These are phyloP conservation scores for Amphicarpaea edgeworthii DNA, from an alignment of 306 rosid genomes.

Conservation along the genomic window DNA sequence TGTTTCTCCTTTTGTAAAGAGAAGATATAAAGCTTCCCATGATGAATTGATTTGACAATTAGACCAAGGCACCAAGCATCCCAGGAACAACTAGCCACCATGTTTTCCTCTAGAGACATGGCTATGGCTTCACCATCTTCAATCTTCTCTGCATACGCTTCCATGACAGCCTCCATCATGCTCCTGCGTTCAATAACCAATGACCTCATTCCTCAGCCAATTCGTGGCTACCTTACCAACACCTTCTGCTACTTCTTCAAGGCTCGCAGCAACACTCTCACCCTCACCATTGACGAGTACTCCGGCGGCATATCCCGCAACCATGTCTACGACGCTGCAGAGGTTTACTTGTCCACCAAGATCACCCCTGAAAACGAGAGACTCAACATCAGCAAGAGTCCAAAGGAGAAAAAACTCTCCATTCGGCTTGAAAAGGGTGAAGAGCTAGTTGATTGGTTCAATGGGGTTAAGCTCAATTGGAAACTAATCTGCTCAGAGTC, in stretches of 20 bases:
- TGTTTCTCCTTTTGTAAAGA: too few relatives aligned
- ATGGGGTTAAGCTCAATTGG: slow-evolving; percentile 61
- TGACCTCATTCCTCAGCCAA: slow-evolving; percentile 62
- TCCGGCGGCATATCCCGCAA: slow-evolving; percentile 54
- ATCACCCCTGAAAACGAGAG: slow-evolving; percentile 53
- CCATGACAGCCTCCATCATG: slow-evolving; percentile 69
- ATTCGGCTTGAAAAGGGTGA: slow-evolving; percentile 64
- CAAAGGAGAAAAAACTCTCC: slow-evolving; percentile 59
- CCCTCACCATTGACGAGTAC: slow-evolving; percentile 62
- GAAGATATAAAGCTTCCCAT: too few relatives aligned
- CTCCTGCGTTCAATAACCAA: slow-evolving; percentile 66
- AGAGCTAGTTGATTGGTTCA: slow-evolving; percentile 52
- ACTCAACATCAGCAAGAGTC: slow-evolving; percentile 60
- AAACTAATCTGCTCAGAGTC: slow-evolving; percentile 41
- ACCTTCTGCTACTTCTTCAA: slow-evolving; percentile 55
- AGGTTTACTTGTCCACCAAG: slow-evolving; percentile 56
- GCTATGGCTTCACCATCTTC: slow-evolving; percentile 65
- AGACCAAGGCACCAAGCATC: too few relatives aligned
- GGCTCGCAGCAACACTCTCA: slow-evolving; percentile 46
- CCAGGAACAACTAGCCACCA: background rate
- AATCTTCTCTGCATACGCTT: slow-evolving; percentile 73
- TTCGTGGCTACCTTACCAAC: slow-evolving; percentile 50
- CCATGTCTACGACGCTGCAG: slow-evolving; percentile 68
- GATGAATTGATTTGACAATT: too few relatives aligned
- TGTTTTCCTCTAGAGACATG: slow-evolving; percentile 54